A percentile compares a stretch with the other conserved stretches of the same genome.
Evolutionary conservation across 2,329 filamentous ascomycete species (phyloP).

Genomic region (Sclerotinia spermophila): DNA sequence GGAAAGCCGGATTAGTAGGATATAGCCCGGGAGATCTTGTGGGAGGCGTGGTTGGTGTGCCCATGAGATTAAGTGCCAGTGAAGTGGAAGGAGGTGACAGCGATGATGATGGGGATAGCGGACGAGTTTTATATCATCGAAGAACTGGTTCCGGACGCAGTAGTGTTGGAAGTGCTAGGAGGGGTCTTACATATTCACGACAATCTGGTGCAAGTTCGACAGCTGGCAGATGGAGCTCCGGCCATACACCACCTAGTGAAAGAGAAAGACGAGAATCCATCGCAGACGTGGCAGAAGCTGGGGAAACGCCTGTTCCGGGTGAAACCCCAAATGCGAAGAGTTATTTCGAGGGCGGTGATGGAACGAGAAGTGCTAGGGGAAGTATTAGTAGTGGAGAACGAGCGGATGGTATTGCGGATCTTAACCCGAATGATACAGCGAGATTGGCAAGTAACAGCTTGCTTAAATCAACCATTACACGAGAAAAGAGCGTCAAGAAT

Average conservation of each 20-base stretch:
- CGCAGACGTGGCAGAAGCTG: slow-evolving; percentile 29
- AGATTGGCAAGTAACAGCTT: slow-evolving; percentile 57
- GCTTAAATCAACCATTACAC: slow-evolving; percentile 54
- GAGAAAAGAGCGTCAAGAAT: slow-evolving; percentile 63
- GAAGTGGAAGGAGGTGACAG: slow-evolving; percentile 89
- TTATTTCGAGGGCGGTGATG: slow-evolving; percentile 32
- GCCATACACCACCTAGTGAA: slow-evolving; percentile 45
- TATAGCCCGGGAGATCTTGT: slow-evolving; percentile 72
- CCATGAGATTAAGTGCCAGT: slow-evolving; percentile 87
- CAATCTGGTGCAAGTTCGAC: slow-evolving; percentile 38
- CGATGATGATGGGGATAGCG: slow-evolving; percentile 63
- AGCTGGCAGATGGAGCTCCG: slow-evolving; percentile 41
- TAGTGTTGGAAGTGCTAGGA: slow-evolving; percentile 45
- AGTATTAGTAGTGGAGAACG: slow-evolving; percentile 45
- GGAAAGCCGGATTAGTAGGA: slow-evolving; percentile 70
- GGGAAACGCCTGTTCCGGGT: slow-evolving; percentile 31
- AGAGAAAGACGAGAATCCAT: slow-evolving; percentile 30
- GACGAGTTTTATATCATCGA: slow-evolving; percentile 53
- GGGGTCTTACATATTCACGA: slow-evolving; percentile 40
- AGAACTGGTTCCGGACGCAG: slow-evolving; percentile 72
- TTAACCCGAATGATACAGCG: slow-evolving; percentile 42
- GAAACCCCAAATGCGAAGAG: slow-evolving; percentile 23
- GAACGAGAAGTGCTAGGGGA: slow-evolving; percentile 29
- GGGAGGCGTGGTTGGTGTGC: slow-evolving; percentile 72
- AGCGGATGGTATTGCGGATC: slow-evolving; percentile 57